Evolutionary conservation across 2,329 filamentous ascomycete species (phyloP), one percentile per base, ranked within the genome.

Genomic region (Sarocladium strictum): DNA sequence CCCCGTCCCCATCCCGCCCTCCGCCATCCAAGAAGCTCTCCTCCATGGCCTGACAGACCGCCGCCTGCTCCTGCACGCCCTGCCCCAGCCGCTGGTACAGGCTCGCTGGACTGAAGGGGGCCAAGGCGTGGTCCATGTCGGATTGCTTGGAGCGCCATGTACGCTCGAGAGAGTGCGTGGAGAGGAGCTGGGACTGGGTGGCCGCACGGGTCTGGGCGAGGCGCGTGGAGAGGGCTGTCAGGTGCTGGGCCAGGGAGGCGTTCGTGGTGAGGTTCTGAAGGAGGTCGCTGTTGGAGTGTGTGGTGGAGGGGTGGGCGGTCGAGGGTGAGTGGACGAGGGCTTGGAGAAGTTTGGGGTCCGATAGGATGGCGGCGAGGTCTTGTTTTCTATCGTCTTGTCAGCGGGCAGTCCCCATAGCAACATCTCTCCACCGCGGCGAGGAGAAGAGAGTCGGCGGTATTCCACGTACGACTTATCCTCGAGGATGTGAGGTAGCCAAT

Each of bases 131-230:
- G 67, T 97, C 94, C 81, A 96, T 94, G 63, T 94, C 90, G 1
- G 83, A 78, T 69, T 97, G 90, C 69, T 94, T 95, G 61, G 88
- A 83, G 54, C 86, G 84, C 89, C 94, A 97, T 64, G 93, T 87
- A n/a, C 92, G 83, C 72, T 97, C 94, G 15, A 97, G 81, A 1
- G 89, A 89, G 63, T 93, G 89, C 21, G 94, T 83, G 11, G 89
- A 81, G 1, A 97, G 79, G 0, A 97, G 81, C 56, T 92, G 86
- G 3, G 90, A 86, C 65, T 96, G 90, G 0, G 89, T 87, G 1
- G 80, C 77, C 26, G 83, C 79, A 55, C 93, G 86, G 63, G 86
- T 79, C 59, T 79, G 79, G 3, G 71, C 65, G 5, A 86, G 72
- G 17, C 73, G 76, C 24, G 73, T 62, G 67, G 90, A 87, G 5